phyloP scores from a whole-genome alignment of 805 yeast genomes.

The Nakazawaea molendinolei region DNA sequence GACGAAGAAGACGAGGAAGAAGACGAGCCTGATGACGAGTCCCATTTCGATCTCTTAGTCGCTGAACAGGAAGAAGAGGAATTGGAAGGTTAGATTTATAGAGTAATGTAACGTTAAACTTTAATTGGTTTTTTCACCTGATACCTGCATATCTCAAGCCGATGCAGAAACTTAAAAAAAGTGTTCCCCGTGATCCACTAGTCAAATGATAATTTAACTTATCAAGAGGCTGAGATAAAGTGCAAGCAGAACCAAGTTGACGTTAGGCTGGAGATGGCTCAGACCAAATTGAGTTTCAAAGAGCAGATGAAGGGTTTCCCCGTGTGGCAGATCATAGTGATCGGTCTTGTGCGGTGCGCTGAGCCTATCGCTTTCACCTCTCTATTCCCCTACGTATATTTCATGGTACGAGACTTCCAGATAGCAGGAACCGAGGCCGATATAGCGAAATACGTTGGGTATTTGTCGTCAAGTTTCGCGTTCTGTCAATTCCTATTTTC shows the following conservation, averaged over 20 bases:
- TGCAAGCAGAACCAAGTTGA: too few relatives aligned
- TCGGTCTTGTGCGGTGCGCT: constrained; percentile 42
- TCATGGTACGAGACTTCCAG: constrained; percentile 54
- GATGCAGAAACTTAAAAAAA: too few relatives aligned
- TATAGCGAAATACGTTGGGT: constrained; percentile 55
- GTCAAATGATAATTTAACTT: too few relatives aligned
- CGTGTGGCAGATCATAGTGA: constrained; percentile 36
- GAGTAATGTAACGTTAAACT: not conserved
- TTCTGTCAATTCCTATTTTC: constrained; percentile 52
- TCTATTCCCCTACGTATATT: constrained; percentile 56
- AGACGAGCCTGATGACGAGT: not conserved
- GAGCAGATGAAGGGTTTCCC: constrained; percentile 38
- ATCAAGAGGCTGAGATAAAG: too few relatives aligned
- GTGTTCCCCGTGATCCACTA: too few relatives aligned
- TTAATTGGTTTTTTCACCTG: not conserved
- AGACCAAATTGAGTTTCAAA: not conserved
- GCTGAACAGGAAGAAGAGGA: constrained; percentile 7
- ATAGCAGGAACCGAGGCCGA: constrained; percentile 44
- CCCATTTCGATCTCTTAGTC: not conserved
- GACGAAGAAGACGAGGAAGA: constrained; percentile 2
- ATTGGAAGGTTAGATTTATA: not conserved
- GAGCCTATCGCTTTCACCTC: constrained; percentile 64
- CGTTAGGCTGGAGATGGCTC: too few relatives aligned
- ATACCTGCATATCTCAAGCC: too few relatives aligned
- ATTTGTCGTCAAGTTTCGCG: constrained; percentile 56